phyloP scores from a whole-genome alignment of 176 grass and related monocot genomes.

The Triticum urartu region DNA sequence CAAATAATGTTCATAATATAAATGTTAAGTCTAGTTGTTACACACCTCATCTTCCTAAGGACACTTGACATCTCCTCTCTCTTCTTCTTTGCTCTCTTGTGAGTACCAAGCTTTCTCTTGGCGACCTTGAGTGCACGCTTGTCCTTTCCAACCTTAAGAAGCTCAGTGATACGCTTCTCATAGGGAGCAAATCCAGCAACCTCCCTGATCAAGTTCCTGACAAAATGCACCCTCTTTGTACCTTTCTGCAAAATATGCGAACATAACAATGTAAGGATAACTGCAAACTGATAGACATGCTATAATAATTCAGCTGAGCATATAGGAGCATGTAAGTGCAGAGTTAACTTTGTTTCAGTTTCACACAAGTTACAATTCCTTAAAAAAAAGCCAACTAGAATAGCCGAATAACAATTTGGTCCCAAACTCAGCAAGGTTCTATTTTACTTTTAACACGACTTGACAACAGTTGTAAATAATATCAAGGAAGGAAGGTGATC shows the following conservation, averaged over 20 bases:
- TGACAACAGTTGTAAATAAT: background rate
- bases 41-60: slow-evolving; percentile 4
- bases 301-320: background rate
- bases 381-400: background rate
- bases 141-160: slow-evolving; percentile 22
- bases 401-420: background rate
- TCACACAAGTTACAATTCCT: background rate
- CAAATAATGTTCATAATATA: background rate
- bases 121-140: slow-evolving; percentile 11
- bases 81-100: slow-evolving; percentile 21
- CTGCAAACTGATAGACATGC: background rate
- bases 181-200: slow-evolving; percentile 18
- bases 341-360: background rate
- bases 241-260: background rate
- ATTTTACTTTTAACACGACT: background rate
- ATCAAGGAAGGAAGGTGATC: background rate
- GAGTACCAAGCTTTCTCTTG: slow-evolving; percentile 21
- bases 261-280: background rate
- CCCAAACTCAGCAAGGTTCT: background rate
- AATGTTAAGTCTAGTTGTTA: background rate
- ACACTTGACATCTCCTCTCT: slow-evolving; percentile 20
- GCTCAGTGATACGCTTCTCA: slow-evolving; percentile 22
- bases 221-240: background rate
- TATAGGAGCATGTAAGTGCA: background rate
- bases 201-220: slow-evolving; percentile 10